phyloP scores from a whole-genome alignment of 2,329 filamentous ascomycete species.

The Biscogniauxia marginata region DNA sequence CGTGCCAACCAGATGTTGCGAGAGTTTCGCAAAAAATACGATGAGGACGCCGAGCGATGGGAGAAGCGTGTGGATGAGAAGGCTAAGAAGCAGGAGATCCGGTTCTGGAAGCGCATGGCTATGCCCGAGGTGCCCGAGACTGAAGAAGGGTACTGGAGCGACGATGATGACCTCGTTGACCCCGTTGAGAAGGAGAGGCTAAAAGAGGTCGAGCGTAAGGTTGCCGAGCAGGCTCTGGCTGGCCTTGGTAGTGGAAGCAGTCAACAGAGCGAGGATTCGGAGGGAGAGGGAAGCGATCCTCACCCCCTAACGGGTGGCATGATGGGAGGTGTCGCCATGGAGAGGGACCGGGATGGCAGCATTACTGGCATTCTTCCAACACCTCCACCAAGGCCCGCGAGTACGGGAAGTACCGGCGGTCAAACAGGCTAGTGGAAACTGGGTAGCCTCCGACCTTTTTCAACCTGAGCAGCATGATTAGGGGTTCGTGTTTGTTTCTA shows the following conservation, averaged over 20 bases:
- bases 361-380: conserved; percentile 30
- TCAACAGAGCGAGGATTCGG: conserved; percentile 36
- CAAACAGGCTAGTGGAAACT: conserved; percentile 20
- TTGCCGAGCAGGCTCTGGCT: conserved; percentile 39
- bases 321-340: conserved; percentile 45
- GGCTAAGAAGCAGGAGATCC: conserved; percentile 55
- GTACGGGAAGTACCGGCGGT: conserved; percentile 40
- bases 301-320: conserved; percentile 24
- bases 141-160: conserved; percentile 59
- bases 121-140: conserved; percentile 60
- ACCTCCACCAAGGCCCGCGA: conserved; percentile 41
- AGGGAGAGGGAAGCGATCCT: conserved; percentile 29
- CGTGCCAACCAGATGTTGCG: conserved; percentile 58
- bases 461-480: conserved; percentile 1
- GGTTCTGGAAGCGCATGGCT: conserved; percentile 67
- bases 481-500: not conserved
- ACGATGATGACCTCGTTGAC: conserved; percentile 64
- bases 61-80: conserved; percentile 52
- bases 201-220: conserved; percentile 48
- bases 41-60: conserved; percentile 55
- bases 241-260: conserved; percentile 31
- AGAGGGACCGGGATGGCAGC: conserved; percentile 33
- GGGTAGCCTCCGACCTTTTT: not conserved
- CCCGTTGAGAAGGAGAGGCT: conserved; percentile 57
- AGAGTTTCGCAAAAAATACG: conserved; percentile 54